Conservation (phyloP, 2,329 filamentous ascomycete genomes). For the Zymoseptoria ardabiliae region DNA sequence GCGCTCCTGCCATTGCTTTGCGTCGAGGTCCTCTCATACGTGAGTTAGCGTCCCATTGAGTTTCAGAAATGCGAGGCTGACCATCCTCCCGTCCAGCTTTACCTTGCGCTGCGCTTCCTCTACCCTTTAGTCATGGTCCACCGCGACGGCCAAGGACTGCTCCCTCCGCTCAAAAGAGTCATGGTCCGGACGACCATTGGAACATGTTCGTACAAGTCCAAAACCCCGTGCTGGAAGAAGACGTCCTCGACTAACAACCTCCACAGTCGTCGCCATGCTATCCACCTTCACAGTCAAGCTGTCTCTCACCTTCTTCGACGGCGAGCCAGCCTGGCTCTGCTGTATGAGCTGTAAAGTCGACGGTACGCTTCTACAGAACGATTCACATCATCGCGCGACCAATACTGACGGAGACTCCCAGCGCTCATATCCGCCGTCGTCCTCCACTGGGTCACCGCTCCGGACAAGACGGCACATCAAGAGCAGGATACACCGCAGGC, state of each 20-base stretch:
- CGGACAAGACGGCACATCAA: not conserved
- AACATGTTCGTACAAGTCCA: not conserved
- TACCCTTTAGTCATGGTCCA: slow-evolving; percentile 15
- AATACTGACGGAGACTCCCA: slow-evolving; percentile 2
- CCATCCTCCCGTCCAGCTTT: slow-evolving; percentile 5
- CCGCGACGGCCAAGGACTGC: slow-evolving; percentile 10
- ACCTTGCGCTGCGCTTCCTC: slow-evolving; percentile 16
- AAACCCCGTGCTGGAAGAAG: not conserved
- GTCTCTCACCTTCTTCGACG: slow-evolving; percentile 16
- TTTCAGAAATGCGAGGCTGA: not conserved
- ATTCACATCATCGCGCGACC: slow-evolving; percentile 3
- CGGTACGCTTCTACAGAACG: slow-evolving; percentile 7
- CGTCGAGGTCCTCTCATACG: slow-evolving; percentile 15
- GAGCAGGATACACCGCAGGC: slow-evolving; percentile 9
- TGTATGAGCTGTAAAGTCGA: slow-evolving; percentile 19
- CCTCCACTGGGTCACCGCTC: slow-evolving; percentile 14
- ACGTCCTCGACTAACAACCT: not conserved
- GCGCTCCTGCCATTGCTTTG: slow-evolving; percentile 12
- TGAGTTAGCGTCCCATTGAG: not conserved
- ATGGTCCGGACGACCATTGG: slow-evolving; percentile 12
- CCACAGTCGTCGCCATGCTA: slow-evolving; percentile 12
- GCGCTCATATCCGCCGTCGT: slow-evolving; percentile 10
- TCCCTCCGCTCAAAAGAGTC: slow-evolving; percentile 10
- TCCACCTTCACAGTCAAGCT: slow-evolving; percentile 16
- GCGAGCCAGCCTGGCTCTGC: slow-evolving; percentile 18